Base-by-base conservation (phyloP, 2,329 filamentous ascomycete genomes). In the Aulographum hederae region DNA sequence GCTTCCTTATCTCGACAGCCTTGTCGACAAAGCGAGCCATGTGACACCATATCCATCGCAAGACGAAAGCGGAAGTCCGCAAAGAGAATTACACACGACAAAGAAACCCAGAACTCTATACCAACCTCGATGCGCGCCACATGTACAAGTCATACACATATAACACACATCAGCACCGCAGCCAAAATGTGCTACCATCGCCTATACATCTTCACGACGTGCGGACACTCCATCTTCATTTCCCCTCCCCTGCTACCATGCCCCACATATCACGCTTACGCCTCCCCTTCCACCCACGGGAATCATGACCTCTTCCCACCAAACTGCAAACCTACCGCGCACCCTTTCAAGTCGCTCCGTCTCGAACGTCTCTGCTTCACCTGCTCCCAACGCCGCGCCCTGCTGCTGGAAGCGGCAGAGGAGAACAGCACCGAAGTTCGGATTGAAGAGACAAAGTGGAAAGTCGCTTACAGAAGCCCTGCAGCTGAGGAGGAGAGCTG, bases 401-500 rank as follows among this genome's bases (percentile, higher is more conserved):
- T 21, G 17, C 39, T 48, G 26, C 39, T 51, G 19, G 39, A 30
- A 8, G 15, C 18, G 11, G 18, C n/a, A 5, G 20, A 18, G 13
- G 28, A 32, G 18, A 23, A 26, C 14, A 27, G 29, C n/a, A 33
- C 32, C 6, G 32, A 31, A 23, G 45, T 57, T 20, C 39, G 43
- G 19, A 51, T 51, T 34, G 48, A 56, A 30, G 51, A 55, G 26
- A 51, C 49, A 48, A 45, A 44, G 34, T 57, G 55, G 55, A 54
- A 51, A 35, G 53, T 57, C 34, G 50, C 43, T 36, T 57, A 58
- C 36, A 43, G 35, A 33, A 40, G 37, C 35, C 45, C 34, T 38
- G 39, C 4, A 39, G 46, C 34, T 33, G 53, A 39, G 41, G 41
- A 41, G 43, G 44, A 43, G 31, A 34, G 29, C 33, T 46, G 33